Percentiles rank a stretch among this genome's conserved stretches.
Conservation (phyloP, 2,329 filamentous ascomycete genomes). For the Plectosphaerella sp. region DNA sequence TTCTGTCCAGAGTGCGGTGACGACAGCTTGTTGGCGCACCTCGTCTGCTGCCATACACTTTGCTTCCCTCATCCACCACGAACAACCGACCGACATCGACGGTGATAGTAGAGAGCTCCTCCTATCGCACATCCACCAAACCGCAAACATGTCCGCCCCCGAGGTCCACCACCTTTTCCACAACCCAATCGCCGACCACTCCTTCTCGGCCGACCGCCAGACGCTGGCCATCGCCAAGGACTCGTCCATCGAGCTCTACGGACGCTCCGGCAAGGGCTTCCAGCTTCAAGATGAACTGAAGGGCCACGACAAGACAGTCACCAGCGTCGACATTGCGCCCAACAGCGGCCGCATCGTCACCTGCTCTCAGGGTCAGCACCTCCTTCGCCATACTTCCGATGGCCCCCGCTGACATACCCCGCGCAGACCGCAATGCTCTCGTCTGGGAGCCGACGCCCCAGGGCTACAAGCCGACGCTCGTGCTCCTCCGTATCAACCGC, state of each 20-base stretch:
- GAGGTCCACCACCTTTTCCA: conserved; percentile 98
- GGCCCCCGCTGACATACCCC: not conserved
- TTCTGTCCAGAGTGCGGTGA: not conserved
- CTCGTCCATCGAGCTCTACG: conserved; percentile 84
- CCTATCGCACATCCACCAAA: conserved; percentile 57
- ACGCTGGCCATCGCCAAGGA: conserved; percentile 90
- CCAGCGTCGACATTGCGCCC: conserved; percentile 91
- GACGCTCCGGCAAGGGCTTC: conserved; percentile 67
- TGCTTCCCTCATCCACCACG: not conserved
- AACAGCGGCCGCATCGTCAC: conserved; percentile 91
- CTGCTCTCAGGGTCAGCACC: conserved; percentile 76
- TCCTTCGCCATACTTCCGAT: conserved; percentile 1
- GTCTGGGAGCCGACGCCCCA: conserved; percentile 94
- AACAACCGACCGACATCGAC: conserved; percentile 1
- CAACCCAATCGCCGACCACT: conserved; percentile 93
- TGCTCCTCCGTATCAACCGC: conserved; percentile 93
- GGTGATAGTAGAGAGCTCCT: conserved; percentile 97
- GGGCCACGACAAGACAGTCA: conserved; percentile 95
- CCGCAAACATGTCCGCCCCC: conserved; percentile 67
- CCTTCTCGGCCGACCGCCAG: conserved; percentile 87
- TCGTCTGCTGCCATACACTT: not conserved
- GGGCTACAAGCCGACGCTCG: conserved; percentile 95
- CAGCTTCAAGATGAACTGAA: conserved; percentile 87
- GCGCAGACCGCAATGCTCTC: conserved; percentile 85
- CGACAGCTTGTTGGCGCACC: not conserved